These are phyloP conservation scores for Incumbomyces lentus DNA, from an alignment of 2,329 filamentous ascomycete genomes.

Conservation along the genomic window DNA sequence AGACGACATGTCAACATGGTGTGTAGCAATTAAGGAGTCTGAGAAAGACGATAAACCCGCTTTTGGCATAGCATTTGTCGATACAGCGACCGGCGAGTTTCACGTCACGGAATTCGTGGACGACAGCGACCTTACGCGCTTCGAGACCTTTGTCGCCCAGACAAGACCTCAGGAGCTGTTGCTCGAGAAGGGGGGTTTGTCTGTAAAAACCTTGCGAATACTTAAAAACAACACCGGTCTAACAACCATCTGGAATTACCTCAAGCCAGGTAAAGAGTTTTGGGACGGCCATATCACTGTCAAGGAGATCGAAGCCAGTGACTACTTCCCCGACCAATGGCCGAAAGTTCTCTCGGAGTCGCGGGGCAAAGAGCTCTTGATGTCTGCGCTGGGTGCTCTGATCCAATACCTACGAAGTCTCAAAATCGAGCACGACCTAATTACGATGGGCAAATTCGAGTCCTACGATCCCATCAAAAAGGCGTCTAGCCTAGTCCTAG, in stretches of 20 bases:
- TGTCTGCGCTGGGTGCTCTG: slow-evolving; percentile 84
- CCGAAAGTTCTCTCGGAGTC: slow-evolving; percentile 62
- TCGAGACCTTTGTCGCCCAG: slow-evolving; percentile 93
- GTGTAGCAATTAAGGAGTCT: slow-evolving; percentile 82
- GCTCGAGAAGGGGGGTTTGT: slow-evolving; percentile 76
- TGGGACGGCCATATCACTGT: slow-evolving; percentile 75
- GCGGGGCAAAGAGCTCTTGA: slow-evolving; percentile 67
- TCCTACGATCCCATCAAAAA: slow-evolving; percentile 92
- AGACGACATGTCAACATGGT: slow-evolving; percentile 94
- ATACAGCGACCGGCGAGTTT: slow-evolving; percentile 92
- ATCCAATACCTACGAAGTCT: slow-evolving; percentile 76
- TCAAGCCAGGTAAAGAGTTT: slow-evolving; percentile 81
- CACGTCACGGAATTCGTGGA: slow-evolving; percentile 86
- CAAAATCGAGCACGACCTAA: slow-evolving; percentile 76
- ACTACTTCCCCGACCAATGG: slow-evolving; percentile 77
- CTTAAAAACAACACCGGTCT: slow-evolving; percentile 91
- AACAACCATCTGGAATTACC: slow-evolving; percentile 88
- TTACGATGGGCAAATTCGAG: slow-evolving; percentile 83
- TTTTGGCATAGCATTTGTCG: slow-evolving; percentile 88
- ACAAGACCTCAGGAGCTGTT: slow-evolving; percentile 79
- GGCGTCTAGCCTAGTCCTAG: slow-evolving; percentile 75
- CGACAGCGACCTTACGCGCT: slow-evolving; percentile 86
- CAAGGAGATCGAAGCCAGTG: slow-evolving; percentile 67
- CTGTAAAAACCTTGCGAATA: slow-evolving; percentile 80
- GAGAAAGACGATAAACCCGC: slow-evolving; percentile 60